A percentile compares a stretch with the other conserved stretches of the same genome.
phyloP scores from a whole-genome alignment of 139 green algal genomes.

The Chlamydomonas sp. region DNA sequence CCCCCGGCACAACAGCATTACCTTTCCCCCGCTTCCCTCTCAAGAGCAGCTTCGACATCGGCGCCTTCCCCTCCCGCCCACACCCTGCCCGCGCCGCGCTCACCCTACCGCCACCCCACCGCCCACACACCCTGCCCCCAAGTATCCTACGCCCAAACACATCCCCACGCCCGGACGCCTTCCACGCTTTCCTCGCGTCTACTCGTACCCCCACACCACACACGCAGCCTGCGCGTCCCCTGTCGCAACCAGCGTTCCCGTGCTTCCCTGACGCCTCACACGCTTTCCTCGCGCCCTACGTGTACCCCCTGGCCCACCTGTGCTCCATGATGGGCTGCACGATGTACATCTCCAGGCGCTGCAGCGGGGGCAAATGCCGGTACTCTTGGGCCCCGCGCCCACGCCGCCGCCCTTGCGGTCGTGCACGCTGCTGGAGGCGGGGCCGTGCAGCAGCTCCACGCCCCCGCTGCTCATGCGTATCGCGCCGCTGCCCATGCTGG shows the following conservation, averaged over 20 bases:
- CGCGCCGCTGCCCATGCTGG: not conserved
- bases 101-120: not conserved
- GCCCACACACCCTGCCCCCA: not conserved
- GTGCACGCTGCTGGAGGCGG: constrained; percentile 1
- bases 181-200: not conserved
- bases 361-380: constrained; percentile 63
- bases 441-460: not conserved
- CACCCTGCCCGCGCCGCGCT: too few species aligned
- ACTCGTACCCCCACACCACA: not conserved
- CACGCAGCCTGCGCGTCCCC: too few species aligned
- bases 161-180: not conserved
- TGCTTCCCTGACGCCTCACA: not conserved
- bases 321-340: constrained; percentile 65
- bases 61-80: too few species aligned
- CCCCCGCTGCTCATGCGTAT: not conserved
- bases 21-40: too few species aligned
- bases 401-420: constrained; percentile 30
- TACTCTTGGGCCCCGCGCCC: constrained; percentile 21
- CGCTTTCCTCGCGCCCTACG: not conserved
- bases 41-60: too few species aligned
- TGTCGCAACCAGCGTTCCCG: not conserved
- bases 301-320: constrained; percentile 39
- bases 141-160: not conserved
- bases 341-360: constrained; percentile 69
- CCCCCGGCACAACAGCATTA: too few species aligned